Conservation (phyloP, 495 filamentous ascomycete genomes). For the Penicillium fimorum region DNA sequence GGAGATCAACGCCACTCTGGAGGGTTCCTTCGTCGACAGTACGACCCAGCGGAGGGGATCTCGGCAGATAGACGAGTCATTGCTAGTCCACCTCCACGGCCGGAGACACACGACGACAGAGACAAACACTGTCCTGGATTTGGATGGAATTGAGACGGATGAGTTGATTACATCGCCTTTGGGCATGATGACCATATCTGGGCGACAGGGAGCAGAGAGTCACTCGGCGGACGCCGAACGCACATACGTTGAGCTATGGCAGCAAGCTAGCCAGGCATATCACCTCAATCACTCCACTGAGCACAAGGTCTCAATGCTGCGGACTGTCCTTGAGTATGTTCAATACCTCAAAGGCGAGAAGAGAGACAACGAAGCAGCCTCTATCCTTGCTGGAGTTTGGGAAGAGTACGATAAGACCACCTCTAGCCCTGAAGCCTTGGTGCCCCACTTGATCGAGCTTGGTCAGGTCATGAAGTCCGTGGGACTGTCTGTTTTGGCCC, state of each 20-base stretch:
- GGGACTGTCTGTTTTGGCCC: neutral
- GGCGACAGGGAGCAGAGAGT: neutral
- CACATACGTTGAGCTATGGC: neutral
- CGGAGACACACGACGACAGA: neutral
- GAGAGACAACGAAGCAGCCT: neutral
- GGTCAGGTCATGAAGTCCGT: neutral
- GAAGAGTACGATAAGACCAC: neutral
- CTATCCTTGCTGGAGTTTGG: neutral
- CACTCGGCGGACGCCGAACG: neutral
- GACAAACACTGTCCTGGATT: neutral
- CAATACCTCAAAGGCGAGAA: neutral
- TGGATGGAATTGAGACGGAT: neutral
- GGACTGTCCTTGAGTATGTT: neutral
- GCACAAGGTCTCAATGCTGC: neutral
- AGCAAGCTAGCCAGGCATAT: neutral
- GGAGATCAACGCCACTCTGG: neutral
- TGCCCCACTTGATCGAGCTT: neutral
- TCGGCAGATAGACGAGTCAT: neutral
- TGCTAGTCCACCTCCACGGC: neutral
- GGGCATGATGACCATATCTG: neutral
- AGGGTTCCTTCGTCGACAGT: neutral
- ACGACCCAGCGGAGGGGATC: neutral
- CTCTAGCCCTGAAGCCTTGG: neutral
- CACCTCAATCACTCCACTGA: neutral
- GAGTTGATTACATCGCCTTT: neutral